phyloP scores from a whole-genome alignment of 1,284 basidiomycete genomes.

The Cyathus olla region DNA sequence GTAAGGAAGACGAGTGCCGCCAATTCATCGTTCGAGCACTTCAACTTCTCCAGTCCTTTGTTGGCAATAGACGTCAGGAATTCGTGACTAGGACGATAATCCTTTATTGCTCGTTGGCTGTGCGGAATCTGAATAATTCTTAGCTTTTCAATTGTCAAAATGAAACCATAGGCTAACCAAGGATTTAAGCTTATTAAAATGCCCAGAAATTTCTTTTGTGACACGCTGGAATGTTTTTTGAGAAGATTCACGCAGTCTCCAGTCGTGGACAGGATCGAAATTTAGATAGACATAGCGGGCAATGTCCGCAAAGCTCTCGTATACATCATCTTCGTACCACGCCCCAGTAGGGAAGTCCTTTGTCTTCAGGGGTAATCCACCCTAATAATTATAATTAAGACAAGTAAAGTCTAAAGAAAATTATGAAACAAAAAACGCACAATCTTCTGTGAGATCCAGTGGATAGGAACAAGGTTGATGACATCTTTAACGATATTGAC shows the following conservation, averaged over 20 bases:
- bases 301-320: constrained; percentile 63
- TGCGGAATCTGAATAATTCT: constrained; percentile 14
- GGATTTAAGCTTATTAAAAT: constrained; percentile 40
- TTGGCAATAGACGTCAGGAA: constrained; percentile 34
- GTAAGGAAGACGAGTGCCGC: constrained; percentile 58
- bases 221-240: constrained; percentile 53
- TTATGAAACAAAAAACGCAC: constrained; percentile 50
- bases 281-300: constrained; percentile 73
- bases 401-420: not conserved
- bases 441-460: constrained; percentile 73
- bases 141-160: constrained; percentile 3
- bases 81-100: constrained; percentile 23
- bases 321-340: constrained; percentile 61
- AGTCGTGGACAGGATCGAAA: constrained; percentile 64
- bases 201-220: constrained; percentile 50
- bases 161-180: constrained; percentile 8
- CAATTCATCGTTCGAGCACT: constrained; percentile 38
- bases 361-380: constrained; percentile 73
- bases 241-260: constrained; percentile 60
- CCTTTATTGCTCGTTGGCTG: constrained; percentile 20
- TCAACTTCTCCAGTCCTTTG: constrained; percentile 13
- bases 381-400: constrained; percentile 24
- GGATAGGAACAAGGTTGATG: constrained; percentile 72
- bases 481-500: constrained; percentile 83
- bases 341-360: constrained; percentile 55